phyloP scores from a whole-genome alignment of 371 early-diverging fungal species.

The Mucor irregularis region DNA sequence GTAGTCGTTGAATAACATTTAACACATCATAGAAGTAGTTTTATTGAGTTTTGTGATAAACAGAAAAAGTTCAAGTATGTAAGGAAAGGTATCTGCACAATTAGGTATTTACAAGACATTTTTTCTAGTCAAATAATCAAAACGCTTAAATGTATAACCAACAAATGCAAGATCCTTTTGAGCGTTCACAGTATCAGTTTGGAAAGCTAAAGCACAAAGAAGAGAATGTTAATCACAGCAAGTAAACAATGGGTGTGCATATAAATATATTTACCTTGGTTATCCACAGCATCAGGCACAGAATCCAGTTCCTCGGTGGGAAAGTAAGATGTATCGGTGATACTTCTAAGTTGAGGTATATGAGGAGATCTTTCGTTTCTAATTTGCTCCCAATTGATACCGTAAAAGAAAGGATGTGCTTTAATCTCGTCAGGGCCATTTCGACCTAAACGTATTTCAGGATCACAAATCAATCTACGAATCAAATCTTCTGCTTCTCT shows the following conservation, averaged over 20 bases:
- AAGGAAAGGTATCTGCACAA: too few relatives aligned
- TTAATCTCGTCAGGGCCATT: constrained; percentile 87
- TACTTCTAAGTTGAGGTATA: constrained; percentile 90
- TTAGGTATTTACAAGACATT: constrained; percentile 68
- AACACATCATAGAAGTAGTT: too few relatives aligned
- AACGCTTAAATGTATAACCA: constrained; percentile 95
- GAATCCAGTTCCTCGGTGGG: constrained; percentile 91
- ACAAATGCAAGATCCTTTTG: constrained; percentile 95
- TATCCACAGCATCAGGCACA: constrained; percentile 58
- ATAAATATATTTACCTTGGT: constrained; percentile 16
- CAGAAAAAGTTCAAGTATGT: too few relatives aligned
- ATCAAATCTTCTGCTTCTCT: constrained; percentile 93
- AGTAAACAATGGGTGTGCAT: too few relatives aligned
- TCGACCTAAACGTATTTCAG: constrained; percentile 78
- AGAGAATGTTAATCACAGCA: background rate
- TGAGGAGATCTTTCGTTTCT: constrained; percentile 89
- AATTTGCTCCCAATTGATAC: constrained; percentile 91
- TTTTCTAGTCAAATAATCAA: constrained; percentile 83
- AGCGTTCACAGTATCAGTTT: constrained; percentile 51
- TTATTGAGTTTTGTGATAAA: too few relatives aligned
- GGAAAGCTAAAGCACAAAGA: constrained; percentile 22
- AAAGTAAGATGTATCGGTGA: constrained; percentile 97
- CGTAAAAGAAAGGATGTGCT: constrained; percentile 94
- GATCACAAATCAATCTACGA: constrained; percentile 85
- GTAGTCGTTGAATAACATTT: too few relatives aligned